Conservation (phyloP, 495 filamentous ascomycete genomes). For the Tuber umbilicatum region DNA sequence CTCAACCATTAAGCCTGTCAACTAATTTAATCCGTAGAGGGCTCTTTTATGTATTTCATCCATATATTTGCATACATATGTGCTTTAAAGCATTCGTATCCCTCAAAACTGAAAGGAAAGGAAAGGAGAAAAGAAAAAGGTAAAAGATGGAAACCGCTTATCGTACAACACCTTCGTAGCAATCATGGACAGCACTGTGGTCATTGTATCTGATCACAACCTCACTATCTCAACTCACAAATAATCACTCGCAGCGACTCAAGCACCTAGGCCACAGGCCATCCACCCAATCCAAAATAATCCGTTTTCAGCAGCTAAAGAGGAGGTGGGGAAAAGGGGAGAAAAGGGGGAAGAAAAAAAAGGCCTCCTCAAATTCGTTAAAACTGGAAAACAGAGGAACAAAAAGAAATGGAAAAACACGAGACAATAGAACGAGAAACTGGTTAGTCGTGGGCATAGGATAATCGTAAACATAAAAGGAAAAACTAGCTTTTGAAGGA, state of each 20-base stretch:
- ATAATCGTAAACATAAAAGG: constrained; percentile 1
- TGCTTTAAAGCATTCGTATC: not conserved
- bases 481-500: not conserved
- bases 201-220: not conserved
- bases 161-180: not conserved
- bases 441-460: not conserved
- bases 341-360: constrained; percentile 7
- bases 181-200: not conserved
- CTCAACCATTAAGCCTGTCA: not conserved
- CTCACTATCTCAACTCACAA: constrained; percentile 14
- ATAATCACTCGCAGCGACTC: constrained; percentile 15
- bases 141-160: not conserved
- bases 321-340: not conserved
- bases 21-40: not conserved
- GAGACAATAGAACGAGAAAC: not conserved
- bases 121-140: not conserved
- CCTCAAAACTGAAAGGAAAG: not conserved
- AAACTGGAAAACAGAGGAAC: not conserved
- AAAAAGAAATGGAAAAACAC: not conserved
- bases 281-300: constrained; percentile 3
- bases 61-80: not conserved
- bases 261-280: not conserved
- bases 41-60: not conserved
- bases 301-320: not conserved
- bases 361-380: not conserved